Percentiles rank a stretch among this genome's conserved stretches.
phyloP scores from a whole-genome alignment of 1,139 yeast species.

The Scheffersomyces stambukii region DNA sequence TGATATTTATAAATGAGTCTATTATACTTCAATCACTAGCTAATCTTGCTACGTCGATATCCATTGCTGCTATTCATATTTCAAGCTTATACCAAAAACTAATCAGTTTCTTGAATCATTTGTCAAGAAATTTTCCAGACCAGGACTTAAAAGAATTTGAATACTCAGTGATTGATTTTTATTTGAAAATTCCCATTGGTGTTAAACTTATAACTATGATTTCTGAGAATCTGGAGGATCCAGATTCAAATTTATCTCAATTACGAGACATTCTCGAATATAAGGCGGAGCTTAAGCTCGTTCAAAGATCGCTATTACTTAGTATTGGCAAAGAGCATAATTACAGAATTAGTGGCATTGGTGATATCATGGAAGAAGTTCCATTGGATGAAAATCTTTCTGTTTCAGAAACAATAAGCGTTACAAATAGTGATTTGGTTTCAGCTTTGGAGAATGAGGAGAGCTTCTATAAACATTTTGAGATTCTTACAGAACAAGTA shows the following conservation, averaged over 20 bases:
- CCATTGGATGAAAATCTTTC: slow-evolving; percentile 12
- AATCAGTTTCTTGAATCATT: slow-evolving; percentile 36
- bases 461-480: slow-evolving; percentile 20
- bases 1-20: slow-evolving; percentile 27
- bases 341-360: slow-evolving; percentile 27
- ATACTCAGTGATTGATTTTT: slow-evolving; percentile 27
- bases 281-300: slow-evolving; percentile 42
- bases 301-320: slow-evolving; percentile 40
- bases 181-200: slow-evolving; percentile 25
- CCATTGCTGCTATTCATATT: slow-evolving; percentile 30
- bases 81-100: slow-evolving; percentile 31
- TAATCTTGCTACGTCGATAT: slow-evolving; percentile 16
- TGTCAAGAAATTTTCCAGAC: slow-evolving; percentile 18
- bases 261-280: slow-evolving; percentile 34
- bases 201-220: slow-evolving; percentile 13
- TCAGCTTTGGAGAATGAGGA: slow-evolving; percentile 9
- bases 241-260: slow-evolving; percentile 11
- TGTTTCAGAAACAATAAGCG: slow-evolving; percentile 1
- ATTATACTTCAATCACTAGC: slow-evolving; percentile 25
- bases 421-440: slow-evolving; percentile 4
- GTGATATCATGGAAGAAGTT: slow-evolving; percentile 21
- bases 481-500: slow-evolving; percentile 38
- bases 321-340: slow-evolving; percentile 32
- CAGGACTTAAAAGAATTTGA: slow-evolving; percentile 23
- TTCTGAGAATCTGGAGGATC: slow-evolving; percentile 8